Base-by-base conservation (phyloP, 192 early-diverging fungal genomes). In the Dissophora ornata region DNA sequence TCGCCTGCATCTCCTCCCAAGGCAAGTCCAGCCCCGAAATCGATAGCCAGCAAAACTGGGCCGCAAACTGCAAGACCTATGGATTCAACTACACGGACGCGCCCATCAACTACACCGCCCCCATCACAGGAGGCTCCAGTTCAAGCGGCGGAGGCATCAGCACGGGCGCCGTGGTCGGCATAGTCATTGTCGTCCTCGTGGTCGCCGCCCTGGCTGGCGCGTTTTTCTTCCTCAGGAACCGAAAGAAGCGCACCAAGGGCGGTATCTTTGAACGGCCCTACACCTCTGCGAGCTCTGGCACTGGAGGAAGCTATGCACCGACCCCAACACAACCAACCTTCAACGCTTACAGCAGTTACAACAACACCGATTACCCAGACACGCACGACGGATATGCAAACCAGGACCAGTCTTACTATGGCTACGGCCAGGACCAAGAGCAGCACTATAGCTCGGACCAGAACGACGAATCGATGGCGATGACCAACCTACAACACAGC, bases 11-110 rank as follows among this genome's bases (percentile, higher is more conserved):
- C 28, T 8, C 48, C 16, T 67, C 73, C 18, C 64, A 77, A 38
- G 73, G 49, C 28, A 55, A 77, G 41, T 62, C 52, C 29, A 28
- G 1, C 0, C 73, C 73, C 6, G 8, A 3, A 2, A 77, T 77
- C 32, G 57, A 77, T 28, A 67, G 36, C 13, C 73, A 77, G 34
- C 58, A 67, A 18, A 48, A 56, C 38, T 77, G 64, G 63, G 54
- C 42, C 0, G 47, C 42, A 32, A 26, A 57, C 45, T 77, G 73
- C 54, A 41, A 53, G 4, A 22, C 33, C 25, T 67, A 67, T 21
- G 73, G 73, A 15, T 77, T 77, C 73, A 67, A 67, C 53, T 67
- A 62, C 29, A 77, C 73, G 13, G 34, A 40, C 0, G 49, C 57
- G 1, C 73, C 73, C 28, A 50, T 77, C 46, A 36, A 34, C 21